These are phyloP conservation scores for Lolium multiflorum DNA, from an alignment of 176 grass and related monocot species.

Conservation along the genomic window DNA sequence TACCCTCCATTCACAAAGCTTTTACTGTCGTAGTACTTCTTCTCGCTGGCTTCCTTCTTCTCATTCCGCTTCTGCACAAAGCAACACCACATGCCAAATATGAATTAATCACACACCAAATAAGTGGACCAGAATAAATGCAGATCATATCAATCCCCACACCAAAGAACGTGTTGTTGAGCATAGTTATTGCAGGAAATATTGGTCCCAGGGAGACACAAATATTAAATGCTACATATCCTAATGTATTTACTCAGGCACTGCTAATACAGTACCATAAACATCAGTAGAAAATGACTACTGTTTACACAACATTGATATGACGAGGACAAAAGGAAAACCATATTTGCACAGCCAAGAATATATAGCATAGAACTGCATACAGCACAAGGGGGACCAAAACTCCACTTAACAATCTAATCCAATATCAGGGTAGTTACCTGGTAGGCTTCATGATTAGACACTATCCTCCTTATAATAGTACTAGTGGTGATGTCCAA, in stretches of 20 bases:
- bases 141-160: constrained; percentile 31
- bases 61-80: constrained; percentile 88
- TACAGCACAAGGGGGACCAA: constrained; percentile 9
- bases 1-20: constrained; percentile 75
- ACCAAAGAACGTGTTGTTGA: constrained; percentile 20
- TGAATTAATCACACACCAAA: constrained; percentile 44
- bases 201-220: constrained; percentile 28
- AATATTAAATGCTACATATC: constrained; percentile 40
- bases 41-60: constrained; percentile 99
- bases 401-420: not conserved
- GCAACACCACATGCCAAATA: constrained; percentile 32
- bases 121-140: constrained; percentile 49
- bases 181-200: not conserved
- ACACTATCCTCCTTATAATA: constrained; percentile 93
- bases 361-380: constrained; percentile 29
- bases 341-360: constrained; percentile 19
- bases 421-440: constrained; percentile 41
- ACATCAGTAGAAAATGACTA: constrained; percentile 22
- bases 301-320: constrained; percentile 35
- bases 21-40: constrained; percentile 93
- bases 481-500: constrained; percentile 95
- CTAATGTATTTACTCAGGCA: constrained; percentile 28
- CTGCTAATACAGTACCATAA: constrained; percentile 23
- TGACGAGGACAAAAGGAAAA: constrained; percentile 26
- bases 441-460: constrained; percentile 96